A percentile compares a stretch with the other conserved stretches of the same genome.
Conservation (phyloP, 768 basidiomycete genomes). For the Lentinula sp. region DNA sequence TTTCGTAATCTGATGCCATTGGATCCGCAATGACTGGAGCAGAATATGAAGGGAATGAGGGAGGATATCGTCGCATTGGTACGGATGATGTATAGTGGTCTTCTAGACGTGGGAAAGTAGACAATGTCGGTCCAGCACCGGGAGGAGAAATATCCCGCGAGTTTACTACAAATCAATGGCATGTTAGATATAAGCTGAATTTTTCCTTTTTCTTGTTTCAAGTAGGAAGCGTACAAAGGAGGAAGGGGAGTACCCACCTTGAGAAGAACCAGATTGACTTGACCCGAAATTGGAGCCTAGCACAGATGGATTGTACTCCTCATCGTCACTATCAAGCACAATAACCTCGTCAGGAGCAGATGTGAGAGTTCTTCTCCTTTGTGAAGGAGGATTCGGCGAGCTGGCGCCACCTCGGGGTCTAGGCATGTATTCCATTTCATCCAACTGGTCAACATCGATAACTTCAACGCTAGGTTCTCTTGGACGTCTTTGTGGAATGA, state of each 20-base stretch:
- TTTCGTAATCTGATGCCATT: background rate
- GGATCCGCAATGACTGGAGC: constrained; percentile 1
- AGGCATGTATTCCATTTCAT: constrained; percentile 1
- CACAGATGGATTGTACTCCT: background rate
- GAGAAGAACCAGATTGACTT: background rate
- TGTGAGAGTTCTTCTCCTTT: background rate
- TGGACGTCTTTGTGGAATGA: constrained; percentile 1
- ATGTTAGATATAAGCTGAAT: background rate
- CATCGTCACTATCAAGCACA: constrained; percentile 5
- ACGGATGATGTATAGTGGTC: background rate
- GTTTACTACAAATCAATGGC: background rate
- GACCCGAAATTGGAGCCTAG: background rate
- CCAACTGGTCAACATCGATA: constrained; percentile 5
- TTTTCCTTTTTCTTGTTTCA: background rate
- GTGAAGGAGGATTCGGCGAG: background rate
- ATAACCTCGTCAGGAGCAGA: background rate
- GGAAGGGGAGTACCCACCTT: background rate
- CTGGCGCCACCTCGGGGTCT: background rate
- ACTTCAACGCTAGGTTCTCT: constrained; percentile 2
- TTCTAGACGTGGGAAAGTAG: background rate
- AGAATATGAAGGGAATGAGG: background rate
- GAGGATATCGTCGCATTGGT: constrained; percentile 3
- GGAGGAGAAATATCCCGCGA: background rate
- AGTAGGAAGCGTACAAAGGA: background rate
- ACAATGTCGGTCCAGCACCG: background rate